A percentile compares a stretch with the other conserved stretches of the same genome.
Conservation (phyloP, 108 stramenopile genomes). For the Hondaea fermentalgiana region DNA sequence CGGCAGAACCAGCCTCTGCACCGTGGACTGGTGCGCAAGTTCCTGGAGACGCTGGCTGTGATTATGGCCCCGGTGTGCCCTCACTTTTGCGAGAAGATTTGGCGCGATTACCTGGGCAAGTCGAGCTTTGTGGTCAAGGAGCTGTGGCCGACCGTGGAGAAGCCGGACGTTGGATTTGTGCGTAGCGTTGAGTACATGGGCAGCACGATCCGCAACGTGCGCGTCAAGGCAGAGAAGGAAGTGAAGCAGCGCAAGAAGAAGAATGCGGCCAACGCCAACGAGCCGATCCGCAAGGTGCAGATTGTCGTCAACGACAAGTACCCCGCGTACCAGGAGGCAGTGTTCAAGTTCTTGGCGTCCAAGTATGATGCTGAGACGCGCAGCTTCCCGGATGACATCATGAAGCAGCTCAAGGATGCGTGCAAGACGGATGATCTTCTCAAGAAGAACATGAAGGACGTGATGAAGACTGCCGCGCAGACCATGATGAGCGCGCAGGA, state of each 20-base stretch:
- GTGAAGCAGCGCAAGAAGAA: constrained; percentile 2
- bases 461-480: neutral
- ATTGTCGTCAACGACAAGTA: neutral
- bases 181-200: neutral
- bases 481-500: neutral
- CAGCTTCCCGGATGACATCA: neutral
- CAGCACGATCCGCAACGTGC: neutral
- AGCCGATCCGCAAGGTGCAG: neutral
- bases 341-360: neutral
- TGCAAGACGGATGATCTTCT: neutral
- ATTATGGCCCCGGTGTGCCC: constrained; percentile 78
- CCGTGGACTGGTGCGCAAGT: constrained; percentile 45
- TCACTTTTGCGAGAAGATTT: constrained; percentile 66
- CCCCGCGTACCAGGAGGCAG: neutral
- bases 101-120: constrained; percentile 29
- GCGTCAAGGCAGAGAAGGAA: neutral
- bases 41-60: constrained; percentile 26
- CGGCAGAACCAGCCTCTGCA: constrained; percentile 76
- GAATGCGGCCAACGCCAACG: neutral
- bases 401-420: constrained; percentile 5
- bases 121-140: neutral
- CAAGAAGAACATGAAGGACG: neutral
- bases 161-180: neutral
- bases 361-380: neutral
- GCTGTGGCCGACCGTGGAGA: neutral